Evolutionary conservation across 352 stramenopile species (phyloP), one percentile per base, ranked within the genome.

Genomic region (Pythium vanterpoolii): DNA sequence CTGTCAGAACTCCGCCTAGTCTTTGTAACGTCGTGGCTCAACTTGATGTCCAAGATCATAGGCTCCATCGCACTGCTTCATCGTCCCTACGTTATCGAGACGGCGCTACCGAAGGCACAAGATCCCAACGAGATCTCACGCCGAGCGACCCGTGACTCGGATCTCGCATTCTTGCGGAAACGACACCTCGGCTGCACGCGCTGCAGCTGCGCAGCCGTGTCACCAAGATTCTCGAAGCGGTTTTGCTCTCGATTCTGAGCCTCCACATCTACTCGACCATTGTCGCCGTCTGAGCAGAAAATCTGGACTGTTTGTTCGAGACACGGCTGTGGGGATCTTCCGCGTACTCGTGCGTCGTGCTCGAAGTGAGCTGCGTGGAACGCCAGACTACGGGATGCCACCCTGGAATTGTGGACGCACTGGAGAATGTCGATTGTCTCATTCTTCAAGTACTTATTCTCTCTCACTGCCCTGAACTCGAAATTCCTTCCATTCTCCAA

Each of bases 1-100:
- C 14, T 69, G 24, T 55, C 62, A 3, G 62, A 61, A 43, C 9
- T 52, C 2, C 62, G 57, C 2, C 58, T 59, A 23, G 49, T 69
- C 7, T 47, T 69, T 19, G 46, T 65, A 2, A 69, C 55, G 1
- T 69, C 62, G 16, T 51, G 26, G 33, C 6, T 59, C 14, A 56
- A 69, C 21, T 52, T 60, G 1, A 33, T 65, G 21, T 45, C 57
- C 3, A 64, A 46, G 18, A 23, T 19, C 14, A 45, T 43, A 1
- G 36, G 24, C 3, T 39, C 33, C 3, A 3, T 62, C 13, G 40
- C 30, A 3, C 43, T 67, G 9, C 16, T 61, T 0, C 38, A 49
- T n/a, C 44, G 55, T 30, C n/a, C 55, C 4, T 49, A 49, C 55
- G 45, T 48, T 7, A 26, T 62, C 18, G 23, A 55, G 30, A 46